Base-by-base conservation (phyloP, 352 stramenopile species). In the Phytopythium delawarense region DNA sequence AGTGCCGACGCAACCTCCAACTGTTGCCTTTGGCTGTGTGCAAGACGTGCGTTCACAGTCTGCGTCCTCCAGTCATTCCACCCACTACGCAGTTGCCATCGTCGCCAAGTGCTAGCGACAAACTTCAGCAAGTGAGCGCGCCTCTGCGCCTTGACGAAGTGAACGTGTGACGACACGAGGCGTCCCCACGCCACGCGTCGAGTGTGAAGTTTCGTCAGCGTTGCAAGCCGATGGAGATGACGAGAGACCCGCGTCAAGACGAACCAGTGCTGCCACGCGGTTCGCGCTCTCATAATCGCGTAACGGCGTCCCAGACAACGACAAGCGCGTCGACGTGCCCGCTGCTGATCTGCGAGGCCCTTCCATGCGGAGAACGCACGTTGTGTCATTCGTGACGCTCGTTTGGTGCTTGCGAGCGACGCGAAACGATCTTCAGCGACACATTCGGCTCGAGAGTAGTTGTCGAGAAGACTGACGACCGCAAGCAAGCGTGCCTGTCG, bases 61-160 rank as follows among this genome's bases (percentile, higher is more conserved):
- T 59, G n/a, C 53, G 53, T 7, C 25, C 21, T 59, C 53, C 53
- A 59, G 25, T 16, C 18, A 9, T 49, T 20, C 53, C 53, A 59
- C 7, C 39, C n/a, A 2, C n/a, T 28, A 2, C 53, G 23, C 34
- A 59, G n/a, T 34, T 49, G 53, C 53, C 53, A 49, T 23, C 34
- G 53, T 12, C 25, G 25, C 53, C 53, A 59, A 32, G 21, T 34
- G 21, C 34, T 7, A 12, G 21, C 34, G 21, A 23, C 53, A 45
- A 49, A 46, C 15, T 15, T 35, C 4, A 59, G 21, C 13, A 4
- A 23, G 21, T 35, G 53, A 35, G n/a, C 4, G 23, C 34, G 53
- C 13, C 18, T 13, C 21, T 46, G 34, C 34, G 9, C 7, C n/a
- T 49, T 35, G 9, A 37, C 4, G 21, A 34, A 48, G 7, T 37